Percentiles rank a stretch among this genome's conserved stretches.
phyloP scores from a whole-genome alignment of 2,329 filamentous ascomycete species.

The Penicillium brasilianum region DNA sequence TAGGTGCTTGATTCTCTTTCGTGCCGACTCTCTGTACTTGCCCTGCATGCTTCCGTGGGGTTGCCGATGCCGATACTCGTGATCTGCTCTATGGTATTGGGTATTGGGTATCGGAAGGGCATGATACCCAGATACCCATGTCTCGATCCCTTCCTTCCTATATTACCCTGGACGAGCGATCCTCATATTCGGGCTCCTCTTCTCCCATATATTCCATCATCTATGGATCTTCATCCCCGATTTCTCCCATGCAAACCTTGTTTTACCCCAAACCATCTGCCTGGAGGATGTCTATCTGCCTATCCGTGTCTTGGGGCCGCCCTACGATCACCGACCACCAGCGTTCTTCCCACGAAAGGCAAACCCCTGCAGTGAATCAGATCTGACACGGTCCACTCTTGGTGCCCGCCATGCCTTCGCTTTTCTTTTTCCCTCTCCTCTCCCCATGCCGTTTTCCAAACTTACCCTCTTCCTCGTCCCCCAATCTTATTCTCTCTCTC shows the following conservation, averaged over 20 bases:
- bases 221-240: neutral
- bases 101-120: neutral
- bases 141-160: neutral
- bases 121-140: neutral
- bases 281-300: neutral
- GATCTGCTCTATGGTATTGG: neutral
- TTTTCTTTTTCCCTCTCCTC: constrained; percentile 16
- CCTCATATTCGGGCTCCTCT: neutral
- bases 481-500: constrained; percentile 5
- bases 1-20: neutral
- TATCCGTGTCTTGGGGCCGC: neutral
- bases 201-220: neutral
- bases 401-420: constrained; percentile 18
- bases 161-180: constrained; percentile 1
- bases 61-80: neutral
- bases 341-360: neutral
- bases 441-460: constrained; percentile 7
- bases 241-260: neutral
- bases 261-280: neutral
- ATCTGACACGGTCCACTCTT: constrained; percentile 32
- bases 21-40: neutral
- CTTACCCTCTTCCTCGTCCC: constrained; percentile 14
- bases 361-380: constrained; percentile 33
- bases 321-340: neutral
- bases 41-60: neutral